A percentile compares a stretch with the other conserved stretches of the same genome.
Evolutionary conservation across 2,329 filamentous ascomycete genomes (phyloP).

Genomic region (Claviceps sp.): DNA sequence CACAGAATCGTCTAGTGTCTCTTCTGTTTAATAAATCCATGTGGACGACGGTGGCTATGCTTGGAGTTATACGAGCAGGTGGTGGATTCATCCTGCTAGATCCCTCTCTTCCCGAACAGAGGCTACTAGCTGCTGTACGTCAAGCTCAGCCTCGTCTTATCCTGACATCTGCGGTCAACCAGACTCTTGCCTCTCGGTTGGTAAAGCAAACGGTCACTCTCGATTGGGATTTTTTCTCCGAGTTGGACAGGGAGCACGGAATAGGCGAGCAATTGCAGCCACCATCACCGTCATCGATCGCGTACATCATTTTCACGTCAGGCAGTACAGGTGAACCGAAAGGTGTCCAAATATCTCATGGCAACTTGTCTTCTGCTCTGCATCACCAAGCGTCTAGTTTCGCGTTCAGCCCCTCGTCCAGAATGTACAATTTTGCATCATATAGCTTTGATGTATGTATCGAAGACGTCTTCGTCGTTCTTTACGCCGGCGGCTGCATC

Average conservation of each 20-base stretch:
- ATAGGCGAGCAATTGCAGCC: background rate
- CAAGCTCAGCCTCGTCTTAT: background rate
- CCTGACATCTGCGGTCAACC: background rate
- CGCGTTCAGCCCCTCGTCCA: slow-evolving; percentile 8
- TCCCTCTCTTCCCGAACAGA: slow-evolving; percentile 30
- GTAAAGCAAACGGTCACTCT: background rate
- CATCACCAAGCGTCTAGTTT: slow-evolving; percentile 18
- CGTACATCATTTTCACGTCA: slow-evolving; percentile 13
- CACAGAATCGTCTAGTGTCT: slow-evolving; percentile 20
- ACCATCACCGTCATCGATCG: background rate
- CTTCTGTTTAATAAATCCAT: slow-evolving; percentile 37
- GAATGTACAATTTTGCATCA: slow-evolving; percentile 17
- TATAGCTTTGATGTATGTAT: slow-evolving; percentile 6
- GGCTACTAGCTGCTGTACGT: background rate
- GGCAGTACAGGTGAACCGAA: slow-evolving; percentile 14
- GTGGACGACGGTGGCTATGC: slow-evolving; percentile 31
- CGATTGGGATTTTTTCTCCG: background rate
- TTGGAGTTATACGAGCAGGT: slow-evolving; percentile 35
- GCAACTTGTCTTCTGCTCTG: background rate
- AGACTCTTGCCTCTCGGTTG: no score
- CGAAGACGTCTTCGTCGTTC: background rate
- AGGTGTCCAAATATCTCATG: slow-evolving; percentile 4
- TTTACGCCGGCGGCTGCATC: slow-evolving; percentile 3
- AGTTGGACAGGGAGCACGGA: background rate
- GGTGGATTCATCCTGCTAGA: slow-evolving; percentile 33